These are phyloP conservation scores for Wickerhamomyces sydowiorum DNA, from an alignment of 805 yeast genomes.

Conservation along the genomic window DNA sequence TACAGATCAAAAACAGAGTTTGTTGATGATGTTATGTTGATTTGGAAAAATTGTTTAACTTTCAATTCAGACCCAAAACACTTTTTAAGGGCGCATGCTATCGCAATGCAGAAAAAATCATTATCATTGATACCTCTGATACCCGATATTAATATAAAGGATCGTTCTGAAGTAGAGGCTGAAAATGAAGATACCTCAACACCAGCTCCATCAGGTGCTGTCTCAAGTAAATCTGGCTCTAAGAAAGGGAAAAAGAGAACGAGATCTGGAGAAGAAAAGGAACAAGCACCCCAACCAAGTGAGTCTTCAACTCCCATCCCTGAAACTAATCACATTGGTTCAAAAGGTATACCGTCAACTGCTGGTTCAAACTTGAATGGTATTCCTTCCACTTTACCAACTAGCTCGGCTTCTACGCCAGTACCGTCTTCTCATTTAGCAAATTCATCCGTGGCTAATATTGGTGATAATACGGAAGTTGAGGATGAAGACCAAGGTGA, in stretches of 20 bases:
- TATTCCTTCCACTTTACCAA: background rate
- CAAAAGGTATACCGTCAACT: background rate
- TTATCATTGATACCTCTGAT: slow-evolving; percentile 70
- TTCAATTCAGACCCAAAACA: slow-evolving; percentile 95
- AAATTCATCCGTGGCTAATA: slow-evolving; percentile 1
- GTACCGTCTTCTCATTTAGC: slow-evolving; percentile 4
- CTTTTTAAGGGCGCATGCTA: slow-evolving; percentile 83
- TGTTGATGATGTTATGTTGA: slow-evolving; percentile 91
- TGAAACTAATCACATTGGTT: background rate
- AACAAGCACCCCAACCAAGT: slow-evolving; percentile 17
- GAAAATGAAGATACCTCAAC: slow-evolving; percentile 26
- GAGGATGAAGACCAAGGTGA: slow-evolving; percentile 32
- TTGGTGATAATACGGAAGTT: slow-evolving; percentile 19
- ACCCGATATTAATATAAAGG: slow-evolving; percentile 81
- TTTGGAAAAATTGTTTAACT: slow-evolving; percentile 91
- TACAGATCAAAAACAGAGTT: slow-evolving; percentile 83
- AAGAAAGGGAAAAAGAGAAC: slow-evolving; percentile 36
- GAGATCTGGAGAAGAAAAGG: slow-evolving; percentile 29
- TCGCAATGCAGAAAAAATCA: slow-evolving; percentile 93
- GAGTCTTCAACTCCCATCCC: slow-evolving; percentile 2
- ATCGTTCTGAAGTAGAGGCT: slow-evolving; percentile 62
- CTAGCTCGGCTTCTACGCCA: background rate
- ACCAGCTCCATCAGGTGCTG: slow-evolving; percentile 20
- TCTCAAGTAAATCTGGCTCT: slow-evolving; percentile 21
- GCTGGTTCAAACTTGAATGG: background rate